Base-by-base conservation (phyloP, 768 basidiomycete genomes). In the Naganishia kalamii region DNA sequence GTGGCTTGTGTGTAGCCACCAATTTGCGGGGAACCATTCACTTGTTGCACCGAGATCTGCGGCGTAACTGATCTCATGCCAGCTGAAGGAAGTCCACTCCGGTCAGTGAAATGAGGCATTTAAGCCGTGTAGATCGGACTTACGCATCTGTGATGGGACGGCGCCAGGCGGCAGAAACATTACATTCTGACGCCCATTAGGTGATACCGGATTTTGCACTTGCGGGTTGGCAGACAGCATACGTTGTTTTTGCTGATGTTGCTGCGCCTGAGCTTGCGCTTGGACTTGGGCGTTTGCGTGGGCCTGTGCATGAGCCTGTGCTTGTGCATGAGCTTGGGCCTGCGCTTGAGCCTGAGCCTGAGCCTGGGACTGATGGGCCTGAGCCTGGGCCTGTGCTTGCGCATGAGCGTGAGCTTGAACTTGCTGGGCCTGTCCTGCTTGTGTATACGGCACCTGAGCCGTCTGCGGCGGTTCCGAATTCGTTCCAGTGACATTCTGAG, bases 81-180 rank as follows among this genome's bases (percentile, higher is more conserved):
- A 37, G n/a, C 54, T 57, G 17, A 21, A 7, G 21, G 37, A 29
- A 4, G 29, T n/a, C 11, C 30, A 32, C n/a, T 11, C 8, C 11
- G 19, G 3, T 35, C 51, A 52, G 30, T 15, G 7, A 52, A 21
- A 29, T 32, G 32, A 32, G 35, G 51, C 51, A 32, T 19, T 30
- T 13, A 21, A 19, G 49, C 13, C 51, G 21, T 13, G n/a, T 13
- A 21, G n/a, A n/a, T n/a, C n/a, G n/a, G n/a, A 57, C 54, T 41
- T 40, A 57, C 54, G 54, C 54, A 57, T 57, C 7, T 57, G 54
- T 40, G 33, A 37, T 21, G 51, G 29, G 19, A 57, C 37, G 21
- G 37, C 23, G 23, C 54, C 54, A 1, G 54, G 54, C 23, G 54
- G 54, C 5, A 57, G 23, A 17, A 57, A 57, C 11, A 6, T 32